Evolutionary conservation across 2,329 filamentous ascomycete genomes (phyloP).

Genomic region (Xylariaceae sp.): DNA sequence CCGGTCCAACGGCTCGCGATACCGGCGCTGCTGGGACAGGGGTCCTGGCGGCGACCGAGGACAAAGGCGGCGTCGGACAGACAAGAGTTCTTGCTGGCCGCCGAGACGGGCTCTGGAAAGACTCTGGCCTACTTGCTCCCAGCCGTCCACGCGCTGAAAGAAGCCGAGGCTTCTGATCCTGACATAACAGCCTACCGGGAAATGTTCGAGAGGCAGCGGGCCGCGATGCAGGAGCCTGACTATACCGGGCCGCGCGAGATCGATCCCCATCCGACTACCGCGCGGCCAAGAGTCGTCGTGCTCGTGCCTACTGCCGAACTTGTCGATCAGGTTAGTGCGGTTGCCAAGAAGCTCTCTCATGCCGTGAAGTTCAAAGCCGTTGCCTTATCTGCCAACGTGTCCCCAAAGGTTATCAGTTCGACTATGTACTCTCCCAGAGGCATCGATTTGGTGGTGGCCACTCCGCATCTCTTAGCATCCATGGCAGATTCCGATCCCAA

Average conservation of each 20-base stretch:
- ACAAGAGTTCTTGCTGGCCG: slow-evolving; percentile 71
- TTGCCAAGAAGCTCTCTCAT: slow-evolving; percentile 79
- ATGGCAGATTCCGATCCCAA: slow-evolving; percentile 88
- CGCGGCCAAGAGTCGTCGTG: slow-evolving; percentile 74
- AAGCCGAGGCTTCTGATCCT: slow-evolving; percentile 55
- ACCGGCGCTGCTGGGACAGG: slow-evolving; percentile 63
- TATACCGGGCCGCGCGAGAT: slow-evolving; percentile 58
- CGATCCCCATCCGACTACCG: slow-evolving; percentile 65
- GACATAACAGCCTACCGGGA: slow-evolving; percentile 51
- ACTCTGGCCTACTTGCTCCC: slow-evolving; percentile 89
- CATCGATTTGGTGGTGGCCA: slow-evolving; percentile 79
- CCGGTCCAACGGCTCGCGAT: slow-evolving; percentile 87
- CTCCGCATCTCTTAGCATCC: slow-evolving; percentile 80
- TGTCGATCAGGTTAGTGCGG: slow-evolving; percentile 73
- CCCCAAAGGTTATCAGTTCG: slow-evolving; percentile 71
- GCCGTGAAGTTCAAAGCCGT: slow-evolving; percentile 79
- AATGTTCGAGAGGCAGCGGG: slow-evolving; percentile 47
- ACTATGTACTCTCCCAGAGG: slow-evolving; percentile 74
- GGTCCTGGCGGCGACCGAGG: slow-evolving; percentile 29
- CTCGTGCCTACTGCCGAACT: slow-evolving; percentile 90
- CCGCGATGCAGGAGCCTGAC: slow-evolving; percentile 44
- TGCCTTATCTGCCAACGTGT: slow-evolving; percentile 70
- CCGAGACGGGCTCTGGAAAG: slow-evolving; percentile 95
- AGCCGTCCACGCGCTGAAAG: slow-evolving; percentile 76
- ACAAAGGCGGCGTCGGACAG: slow-evolving; percentile 26